These are phyloP conservation scores for Batkoa obscura DNA, from an alignment of 371 early-diverging fungal genomes.

Conservation along the genomic window DNA sequence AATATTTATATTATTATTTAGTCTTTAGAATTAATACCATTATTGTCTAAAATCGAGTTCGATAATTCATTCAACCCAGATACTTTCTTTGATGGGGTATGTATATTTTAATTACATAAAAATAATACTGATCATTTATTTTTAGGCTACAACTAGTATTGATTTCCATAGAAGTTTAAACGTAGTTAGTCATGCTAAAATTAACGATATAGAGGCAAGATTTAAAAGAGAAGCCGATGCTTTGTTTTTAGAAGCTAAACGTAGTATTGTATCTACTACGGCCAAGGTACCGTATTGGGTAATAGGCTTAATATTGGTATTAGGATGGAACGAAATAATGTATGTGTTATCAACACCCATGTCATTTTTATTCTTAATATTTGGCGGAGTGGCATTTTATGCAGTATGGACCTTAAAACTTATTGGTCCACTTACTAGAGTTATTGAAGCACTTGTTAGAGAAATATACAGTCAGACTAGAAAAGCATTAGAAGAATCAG, in stretches of 20 bases:
- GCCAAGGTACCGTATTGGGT: conserved; percentile 80
- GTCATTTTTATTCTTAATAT: conserved; percentile 28
- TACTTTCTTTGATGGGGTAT: conserved; percentile 20
- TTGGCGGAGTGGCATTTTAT: background rate
- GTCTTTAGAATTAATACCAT: conserved; percentile 36
- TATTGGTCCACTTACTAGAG: background rate
- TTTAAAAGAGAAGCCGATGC: conserved; percentile 80
- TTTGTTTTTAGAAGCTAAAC: conserved; percentile 85
- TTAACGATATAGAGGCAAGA: conserved; percentile 52
- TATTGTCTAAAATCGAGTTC: conserved; percentile 34
- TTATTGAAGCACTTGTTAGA: background rate
- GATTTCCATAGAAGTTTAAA: conserved; percentile 36
- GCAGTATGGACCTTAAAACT: background rate
- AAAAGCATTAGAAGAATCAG: background rate
- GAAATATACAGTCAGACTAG: background rate
- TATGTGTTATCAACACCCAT: conserved; percentile 57
- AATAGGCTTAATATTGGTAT: conserved; percentile 43
- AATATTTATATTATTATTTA: conserved; percentile 8
- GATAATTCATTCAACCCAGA: conserved; percentile 16
- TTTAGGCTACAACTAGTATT: conserved; percentile 17
- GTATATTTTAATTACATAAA: conserved; percentile 1
- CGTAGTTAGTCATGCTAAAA: conserved; percentile 42
- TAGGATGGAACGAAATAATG: conserved; percentile 91
- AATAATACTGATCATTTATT: background rate
- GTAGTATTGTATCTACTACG: conserved; percentile 71